These are phyloP conservation scores for Termitomyces heimii DNA, from an alignment of 768 basidiomycete species.

Conservation along the genomic window DNA sequence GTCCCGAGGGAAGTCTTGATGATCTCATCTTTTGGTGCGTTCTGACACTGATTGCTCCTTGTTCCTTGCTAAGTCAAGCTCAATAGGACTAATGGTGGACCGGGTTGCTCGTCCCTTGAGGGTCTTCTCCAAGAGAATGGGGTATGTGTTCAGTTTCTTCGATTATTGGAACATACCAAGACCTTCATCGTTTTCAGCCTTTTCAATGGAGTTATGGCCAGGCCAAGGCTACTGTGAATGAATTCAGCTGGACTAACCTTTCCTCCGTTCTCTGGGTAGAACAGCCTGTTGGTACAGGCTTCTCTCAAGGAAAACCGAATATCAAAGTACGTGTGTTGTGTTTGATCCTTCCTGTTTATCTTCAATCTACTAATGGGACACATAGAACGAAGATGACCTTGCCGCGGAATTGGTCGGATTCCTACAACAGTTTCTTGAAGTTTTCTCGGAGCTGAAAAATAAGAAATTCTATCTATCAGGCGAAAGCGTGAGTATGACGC, in stretches of 20 bases:
- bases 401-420: constrained; percentile 51
- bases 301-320: constrained; percentile 63
- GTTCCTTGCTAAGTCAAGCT: neutral
- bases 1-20: constrained; percentile 62
- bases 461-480: constrained; percentile 69
- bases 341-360: neutral
- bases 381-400: constrained; percentile 42
- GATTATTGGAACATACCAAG: neutral
- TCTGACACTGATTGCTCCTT: neutral
- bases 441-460: constrained; percentile 67
- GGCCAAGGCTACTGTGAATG: constrained; percentile 57
- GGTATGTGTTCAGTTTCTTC: constrained; percentile 29
- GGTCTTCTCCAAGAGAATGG: constrained; percentile 74
- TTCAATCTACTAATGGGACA: neutral
- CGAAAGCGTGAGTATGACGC: constrained; percentile 57
- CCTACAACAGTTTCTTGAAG: constrained; percentile 67
- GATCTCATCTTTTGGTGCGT: constrained; percentile 69
- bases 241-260: constrained; percentile 76
- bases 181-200: constrained; percentile 35
- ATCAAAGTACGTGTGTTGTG: constrained; percentile 36
- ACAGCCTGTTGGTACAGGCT: constrained; percentile 78
- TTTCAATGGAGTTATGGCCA: constrained; percentile 61
- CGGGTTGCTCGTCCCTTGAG: constrained; percentile 71
- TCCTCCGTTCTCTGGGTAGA: constrained; percentile 73
- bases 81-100: constrained; percentile 73